These are phyloP conservation scores for Botrytis byssoidea DNA, from an alignment of 2,329 filamentous ascomycete genomes.

Conservation along the genomic window DNA sequence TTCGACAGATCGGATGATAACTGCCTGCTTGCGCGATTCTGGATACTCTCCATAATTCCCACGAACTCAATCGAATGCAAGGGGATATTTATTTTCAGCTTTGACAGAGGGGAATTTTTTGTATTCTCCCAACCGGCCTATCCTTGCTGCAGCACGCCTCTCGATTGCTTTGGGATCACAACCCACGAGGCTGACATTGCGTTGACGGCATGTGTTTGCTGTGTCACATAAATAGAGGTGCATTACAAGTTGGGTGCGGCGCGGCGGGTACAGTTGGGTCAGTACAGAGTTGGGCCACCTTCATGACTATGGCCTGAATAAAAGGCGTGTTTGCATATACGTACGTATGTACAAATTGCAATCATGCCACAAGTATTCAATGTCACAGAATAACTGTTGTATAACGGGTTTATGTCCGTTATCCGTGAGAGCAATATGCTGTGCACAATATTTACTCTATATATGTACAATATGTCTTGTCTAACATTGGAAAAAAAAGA, in stretches of 20 bases:
- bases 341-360: not conserved
- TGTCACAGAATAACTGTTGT: conserved; percentile 7
- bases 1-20: not conserved
- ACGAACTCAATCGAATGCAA: not conserved
- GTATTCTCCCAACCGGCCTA: not conserved
- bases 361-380: not conserved
- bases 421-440: conserved; percentile 5
- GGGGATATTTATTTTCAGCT: not conserved
- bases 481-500: not conserved
- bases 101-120: not conserved
- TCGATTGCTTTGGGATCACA: conserved; percentile 8
- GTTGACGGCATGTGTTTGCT: conserved; percentile 5
- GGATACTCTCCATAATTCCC: not conserved
- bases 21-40: not conserved
- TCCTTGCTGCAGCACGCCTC: conserved; percentile 12
- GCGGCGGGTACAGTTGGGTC: not conserved
- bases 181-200: conserved; percentile 15
- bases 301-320: not conserved
- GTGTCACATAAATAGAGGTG: not conserved
- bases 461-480: not conserved
- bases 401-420: conserved; percentile 14
- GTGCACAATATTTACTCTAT: not conserved
- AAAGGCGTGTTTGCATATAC: conserved; percentile 1
- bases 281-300: not conserved
- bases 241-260: not conserved